phyloP scores from a whole-genome alignment of 1,284 basidiomycete species.

The Ustilago nuda region DNA sequence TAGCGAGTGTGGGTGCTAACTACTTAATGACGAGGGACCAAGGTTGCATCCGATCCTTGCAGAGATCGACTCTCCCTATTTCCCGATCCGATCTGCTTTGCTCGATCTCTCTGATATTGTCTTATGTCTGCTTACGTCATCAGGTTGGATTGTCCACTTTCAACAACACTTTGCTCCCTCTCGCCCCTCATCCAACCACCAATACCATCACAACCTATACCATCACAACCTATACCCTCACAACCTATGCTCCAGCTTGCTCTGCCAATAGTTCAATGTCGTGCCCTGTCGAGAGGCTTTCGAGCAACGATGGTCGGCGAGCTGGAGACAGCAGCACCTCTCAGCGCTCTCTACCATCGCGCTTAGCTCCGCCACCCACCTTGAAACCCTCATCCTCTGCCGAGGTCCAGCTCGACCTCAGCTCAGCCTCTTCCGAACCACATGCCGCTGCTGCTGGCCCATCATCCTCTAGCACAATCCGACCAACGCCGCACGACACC shows the following conservation, averaged over 20 bases:
- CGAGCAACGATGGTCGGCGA: conserved; percentile 25
- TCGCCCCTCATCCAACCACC: background rate
- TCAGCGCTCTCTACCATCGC: conserved; percentile 47
- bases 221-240: background rate
- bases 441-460: background rate
- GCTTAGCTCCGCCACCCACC: conserved; percentile 35
- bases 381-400: conserved; percentile 44
- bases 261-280: conserved; percentile 21
- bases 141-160: background rate
- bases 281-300: conserved; percentile 27
- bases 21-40: too few relatives aligned
- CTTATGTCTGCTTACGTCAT: too few relatives aligned
- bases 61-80: too few relatives aligned
- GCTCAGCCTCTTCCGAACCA: conserved; percentile 38
- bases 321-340: conserved; percentile 40
- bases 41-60: too few relatives aligned
- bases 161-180: conserved; percentile 2
- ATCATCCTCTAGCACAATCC: background rate
- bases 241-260: background rate
- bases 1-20: too few relatives aligned
- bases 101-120: too few relatives aligned
- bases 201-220: conserved; percentile 1
- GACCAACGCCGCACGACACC: background rate
- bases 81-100: too few relatives aligned
- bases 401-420: conserved; percentile 53